Base-by-base conservation (phyloP, 2,329 filamentous ascomycete genomes). In the Pseudogymnoascus sp. region DNA sequence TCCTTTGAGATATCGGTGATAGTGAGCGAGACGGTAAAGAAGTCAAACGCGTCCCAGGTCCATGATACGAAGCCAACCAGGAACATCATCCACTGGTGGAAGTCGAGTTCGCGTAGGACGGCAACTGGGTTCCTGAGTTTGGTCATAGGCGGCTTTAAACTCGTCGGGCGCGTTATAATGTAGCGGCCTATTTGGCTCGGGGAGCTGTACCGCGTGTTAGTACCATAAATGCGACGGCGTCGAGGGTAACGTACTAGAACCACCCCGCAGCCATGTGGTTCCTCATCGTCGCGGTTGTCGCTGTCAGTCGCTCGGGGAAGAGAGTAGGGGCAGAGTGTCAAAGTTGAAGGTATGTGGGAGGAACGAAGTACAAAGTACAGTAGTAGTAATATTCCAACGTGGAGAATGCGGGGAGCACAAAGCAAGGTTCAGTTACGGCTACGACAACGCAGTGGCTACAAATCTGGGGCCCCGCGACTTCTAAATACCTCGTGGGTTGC, bases 1-100 rank as follows among this genome's bases (percentile, higher is more conserved):
- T 75, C 74, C 60, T 79, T 72, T 36, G 79, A 75, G 12, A 87
- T 74, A 20, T 82, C 76, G 11, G 74, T 79, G 14, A 85, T 75
- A 0, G 82, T 85, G 47, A 87, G 74, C 1, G 81, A 84, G 25
- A 87, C 84, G 50, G 83, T 85, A 71, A 86, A 85, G 74, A 86
- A 87, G 71, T 88, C 85, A 65, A 86, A 87, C 3, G 84, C 78
- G 68, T 86, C 83, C 82, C 82, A 85, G 0, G 80, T 80, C 81
- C 54, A 61, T 1, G 14, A 12, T 7, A 54, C 18, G 16, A 62
- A 50, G 61, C 64, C 3, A 28, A 62, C 62, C 36, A 62, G 37
- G 65, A 70, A 71, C 70, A 72, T 66, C 28, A 67, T 65, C 70
- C 70, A 72, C 60, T 72, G 70, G 37, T 72, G 70, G 14, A 64